Conservation (phyloP, 2,329 filamentous ascomycete genomes). For the Calonectria pseudoreteaudii region DNA sequence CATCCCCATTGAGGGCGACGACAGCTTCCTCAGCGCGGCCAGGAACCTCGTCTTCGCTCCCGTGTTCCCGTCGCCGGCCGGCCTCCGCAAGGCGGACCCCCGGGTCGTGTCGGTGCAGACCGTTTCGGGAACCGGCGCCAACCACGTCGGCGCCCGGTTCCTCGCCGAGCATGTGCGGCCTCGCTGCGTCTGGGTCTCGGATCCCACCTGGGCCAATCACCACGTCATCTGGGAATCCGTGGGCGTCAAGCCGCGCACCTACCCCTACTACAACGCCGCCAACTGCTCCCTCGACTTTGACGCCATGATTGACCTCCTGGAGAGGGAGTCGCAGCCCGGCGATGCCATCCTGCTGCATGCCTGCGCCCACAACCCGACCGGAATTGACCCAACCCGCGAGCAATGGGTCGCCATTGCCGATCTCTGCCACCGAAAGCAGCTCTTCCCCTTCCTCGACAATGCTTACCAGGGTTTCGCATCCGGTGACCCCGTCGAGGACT, state of each 20-base stretch:
- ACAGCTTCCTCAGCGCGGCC: conserved; percentile 30
- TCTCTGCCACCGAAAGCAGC: conserved; percentile 79
- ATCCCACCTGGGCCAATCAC: conserved; percentile 98
- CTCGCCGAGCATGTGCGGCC: conserved; percentile 86
- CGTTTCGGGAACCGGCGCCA: conserved; percentile 95
- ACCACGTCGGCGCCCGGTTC: conserved; percentile 94
- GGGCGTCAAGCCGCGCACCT: conserved; percentile 78
- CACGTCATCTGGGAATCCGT: conserved; percentile 97
- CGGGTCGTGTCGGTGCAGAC: conserved; percentile 77
- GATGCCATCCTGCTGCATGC: conserved; percentile 92
- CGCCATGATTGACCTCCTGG: conserved; percentile 81
- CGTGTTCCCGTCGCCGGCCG: not conserved
- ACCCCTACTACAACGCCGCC: conserved; percentile 91
- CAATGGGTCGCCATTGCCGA: conserved; percentile 93
- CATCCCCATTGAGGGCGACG: conserved; percentile 36
- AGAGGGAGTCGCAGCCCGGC: conserved; percentile 74
- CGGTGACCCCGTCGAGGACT: conserved; percentile 85
- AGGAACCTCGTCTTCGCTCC: conserved; percentile 32
- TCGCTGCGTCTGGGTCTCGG: conserved; percentile 88
- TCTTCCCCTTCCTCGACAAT: conserved; percentile 98
- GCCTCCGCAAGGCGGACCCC: conserved; percentile 7
- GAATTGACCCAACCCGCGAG: conserved; percentile 90
- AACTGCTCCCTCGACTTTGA: conserved; percentile 92
- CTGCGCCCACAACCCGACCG: conserved; percentile 97
- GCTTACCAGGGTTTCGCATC: conserved; percentile 99